Conservation (phyloP, 441 rosid genomes). For the Croton setiger region DNA sequence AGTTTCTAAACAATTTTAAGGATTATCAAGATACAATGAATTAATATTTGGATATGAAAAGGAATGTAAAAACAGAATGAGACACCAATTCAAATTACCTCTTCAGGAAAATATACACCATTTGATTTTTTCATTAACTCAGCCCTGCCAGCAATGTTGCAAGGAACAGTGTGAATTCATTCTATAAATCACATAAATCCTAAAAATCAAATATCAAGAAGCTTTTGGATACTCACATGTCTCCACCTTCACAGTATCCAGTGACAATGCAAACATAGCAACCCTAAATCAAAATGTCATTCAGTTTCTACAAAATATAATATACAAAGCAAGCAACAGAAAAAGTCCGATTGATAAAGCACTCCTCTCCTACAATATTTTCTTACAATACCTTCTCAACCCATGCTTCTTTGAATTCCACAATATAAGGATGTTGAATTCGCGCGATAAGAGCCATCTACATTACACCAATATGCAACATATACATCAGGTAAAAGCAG, state of each 20-base stretch:
- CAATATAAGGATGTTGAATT: conserved; percentile 82
- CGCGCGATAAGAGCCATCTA: conserved; percentile 93
- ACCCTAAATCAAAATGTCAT: conserved; percentile 47
- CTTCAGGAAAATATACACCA: conserved; percentile 87
- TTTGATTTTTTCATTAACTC: conserved; percentile 90
- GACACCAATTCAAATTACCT: conserved; percentile 36
- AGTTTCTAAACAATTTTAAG: conserved; percentile 55
- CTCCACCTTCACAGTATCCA: conserved; percentile 99
- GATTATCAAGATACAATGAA: neutral
- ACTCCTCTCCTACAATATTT: neutral
- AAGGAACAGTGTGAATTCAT: conserved; percentile 17
- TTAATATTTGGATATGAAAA: conserved; percentile 3
- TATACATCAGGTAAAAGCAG: neutral
- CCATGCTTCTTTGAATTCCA: conserved; percentile 98
- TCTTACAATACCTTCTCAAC: conserved; percentile 71
- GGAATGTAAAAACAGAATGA: conserved; percentile 7
- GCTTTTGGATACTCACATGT: conserved; percentile 64
- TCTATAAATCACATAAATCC: conserved; percentile 14
- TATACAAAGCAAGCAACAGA: neutral
- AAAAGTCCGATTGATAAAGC: neutral
- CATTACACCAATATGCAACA: conserved; percentile 13
- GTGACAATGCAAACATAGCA: conserved; percentile 98
- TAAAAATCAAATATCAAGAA: conserved; percentile 15
- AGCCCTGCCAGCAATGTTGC: conserved; percentile 50
- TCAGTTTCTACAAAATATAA: conserved; percentile 19